Percentiles rank a stretch among this genome's conserved stretches.
Conservation (phyloP, 2,329 filamentous ascomycete genomes). For the Calcarisporium arbuscula region DNA sequence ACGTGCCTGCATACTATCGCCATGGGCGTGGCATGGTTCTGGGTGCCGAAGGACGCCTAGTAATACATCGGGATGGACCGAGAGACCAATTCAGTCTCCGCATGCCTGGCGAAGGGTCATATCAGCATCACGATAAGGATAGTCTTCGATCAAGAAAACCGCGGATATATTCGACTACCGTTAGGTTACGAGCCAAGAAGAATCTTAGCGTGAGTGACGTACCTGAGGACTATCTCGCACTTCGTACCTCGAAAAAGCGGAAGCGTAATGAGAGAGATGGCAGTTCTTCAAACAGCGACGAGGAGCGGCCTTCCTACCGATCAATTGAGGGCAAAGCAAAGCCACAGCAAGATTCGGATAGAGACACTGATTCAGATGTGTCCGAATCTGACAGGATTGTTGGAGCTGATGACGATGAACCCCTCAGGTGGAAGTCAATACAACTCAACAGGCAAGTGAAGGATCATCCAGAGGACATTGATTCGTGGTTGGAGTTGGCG, state of each 20-base stretch:
- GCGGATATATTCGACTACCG: constrained; percentile 29
- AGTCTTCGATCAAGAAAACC: constrained; percentile 35
- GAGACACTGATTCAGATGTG: constrained; percentile 43
- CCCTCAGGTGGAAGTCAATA: constrained; percentile 48
- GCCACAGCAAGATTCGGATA: constrained; percentile 36
- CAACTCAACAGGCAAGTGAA: constrained; percentile 59
- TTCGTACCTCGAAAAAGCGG: constrained; percentile 37
- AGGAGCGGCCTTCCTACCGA: constrained; percentile 52
- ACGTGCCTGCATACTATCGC: constrained; percentile 65
- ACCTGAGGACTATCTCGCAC: constrained; percentile 41
- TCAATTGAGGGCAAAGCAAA: constrained; percentile 62
- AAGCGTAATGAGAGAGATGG: constrained; percentile 25
- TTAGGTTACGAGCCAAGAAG: constrained; percentile 31
- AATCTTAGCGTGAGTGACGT: constrained; percentile 14
- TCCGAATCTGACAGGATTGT: constrained; percentile 32
- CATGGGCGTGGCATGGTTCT: constrained; percentile 64
- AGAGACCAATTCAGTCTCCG: constrained; percentile 49
- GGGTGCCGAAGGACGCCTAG: constrained; percentile 53
- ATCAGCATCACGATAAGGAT: constrained; percentile 34
- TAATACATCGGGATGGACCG: constrained; percentile 60
- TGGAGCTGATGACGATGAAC: constrained; percentile 30
- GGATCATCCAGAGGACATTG: constrained; percentile 58
- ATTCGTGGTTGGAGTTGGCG: constrained; percentile 73
- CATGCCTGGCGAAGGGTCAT: constrained; percentile 32
- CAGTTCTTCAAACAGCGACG: constrained; percentile 39